These are phyloP conservation scores for Hypoxylon sp. DNA, from an alignment of 2,329 filamentous ascomycete genomes.

Conservation along the genomic window DNA sequence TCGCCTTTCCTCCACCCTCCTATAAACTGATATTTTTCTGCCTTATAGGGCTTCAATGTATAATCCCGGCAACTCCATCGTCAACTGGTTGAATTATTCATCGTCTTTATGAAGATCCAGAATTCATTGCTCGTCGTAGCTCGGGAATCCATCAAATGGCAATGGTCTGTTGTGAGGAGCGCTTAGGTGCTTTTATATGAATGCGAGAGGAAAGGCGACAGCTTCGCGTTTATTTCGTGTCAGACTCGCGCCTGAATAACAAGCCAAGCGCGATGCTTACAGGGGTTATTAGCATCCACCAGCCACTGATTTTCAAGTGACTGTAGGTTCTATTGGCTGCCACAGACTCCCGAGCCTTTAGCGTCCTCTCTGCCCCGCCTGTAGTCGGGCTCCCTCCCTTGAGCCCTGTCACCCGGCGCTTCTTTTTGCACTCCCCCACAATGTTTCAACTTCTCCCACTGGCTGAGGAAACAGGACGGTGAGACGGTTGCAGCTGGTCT, in stretches of 20 bases:
- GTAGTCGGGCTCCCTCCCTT: conserved; percentile 28
- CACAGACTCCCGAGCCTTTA: conserved; percentile 18
- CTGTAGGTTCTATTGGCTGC: conserved; percentile 49
- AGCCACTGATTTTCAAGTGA: conserved; percentile 46
- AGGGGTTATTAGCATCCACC: conserved; percentile 25
- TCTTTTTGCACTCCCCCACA: conserved; percentile 46
- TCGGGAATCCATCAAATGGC: conserved; percentile 16
- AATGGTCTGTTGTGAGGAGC: conserved; percentile 35
- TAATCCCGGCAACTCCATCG: conserved; percentile 8
- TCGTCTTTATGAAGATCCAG: conserved; percentile 10
- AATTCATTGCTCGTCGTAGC: conserved; percentile 26
- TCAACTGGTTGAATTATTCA: conserved; percentile 10
- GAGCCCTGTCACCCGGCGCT: conserved; percentile 42
- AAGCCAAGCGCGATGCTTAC: conserved; percentile 44
- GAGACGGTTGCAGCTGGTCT: conserved; percentile 51
- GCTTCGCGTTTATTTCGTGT: conserved; percentile 54
- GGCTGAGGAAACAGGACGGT: conserved; percentile 47
- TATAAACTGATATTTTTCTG: not conserved
- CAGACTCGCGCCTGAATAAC: conserved; percentile 47
- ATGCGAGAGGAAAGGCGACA: conserved; percentile 41
- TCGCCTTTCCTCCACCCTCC: not conserved
- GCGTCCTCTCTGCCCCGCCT: conserved; percentile 41
- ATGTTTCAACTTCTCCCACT: conserved; percentile 51
- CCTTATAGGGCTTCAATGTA: conserved; percentile 18
- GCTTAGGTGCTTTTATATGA: conserved; percentile 52